Percentiles rank a stretch among this genome's conserved stretches.
phyloP scores from a whole-genome alignment of 768 basidiomycete genomes.

The Hericium erinaceus region DNA sequence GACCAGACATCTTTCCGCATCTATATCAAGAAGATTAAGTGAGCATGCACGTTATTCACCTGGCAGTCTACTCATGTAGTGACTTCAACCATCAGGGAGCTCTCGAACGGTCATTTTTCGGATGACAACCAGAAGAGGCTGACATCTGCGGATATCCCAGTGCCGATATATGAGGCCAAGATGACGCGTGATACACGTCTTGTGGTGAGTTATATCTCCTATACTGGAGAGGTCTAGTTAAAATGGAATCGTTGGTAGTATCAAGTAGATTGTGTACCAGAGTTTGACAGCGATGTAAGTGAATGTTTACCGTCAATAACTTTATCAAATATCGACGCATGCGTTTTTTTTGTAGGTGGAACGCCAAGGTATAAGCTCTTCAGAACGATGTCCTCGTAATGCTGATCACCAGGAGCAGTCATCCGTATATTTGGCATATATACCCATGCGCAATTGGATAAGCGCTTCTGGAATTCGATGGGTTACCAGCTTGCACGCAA shows the following conservation, averaged over 20 bases:
- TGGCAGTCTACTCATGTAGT: not conserved
- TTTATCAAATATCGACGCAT: not conserved
- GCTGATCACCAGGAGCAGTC: not conserved
- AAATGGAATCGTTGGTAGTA: slow-evolving; percentile 1
- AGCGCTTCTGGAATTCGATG: not conserved
- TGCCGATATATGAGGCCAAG: slow-evolving; percentile 8
- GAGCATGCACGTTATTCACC: not conserved
- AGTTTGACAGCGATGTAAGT: not conserved
- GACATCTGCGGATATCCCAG: slow-evolving; percentile 3
- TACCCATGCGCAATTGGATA: not conserved
- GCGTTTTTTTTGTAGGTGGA: not conserved
- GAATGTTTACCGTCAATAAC: no score
- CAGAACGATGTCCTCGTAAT: no score
- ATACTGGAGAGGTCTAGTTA: not conserved
- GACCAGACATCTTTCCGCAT: not conserved
- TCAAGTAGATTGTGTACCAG: slow-evolving; percentile 6
- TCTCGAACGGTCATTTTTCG: slow-evolving; percentile 9
- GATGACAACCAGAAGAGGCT: slow-evolving; percentile 6
- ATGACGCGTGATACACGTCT: slow-evolving; percentile 8
- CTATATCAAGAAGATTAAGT: slow-evolving; percentile 4
- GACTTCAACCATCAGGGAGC: slow-evolving; percentile 1
- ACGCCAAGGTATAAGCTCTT: not conserved
- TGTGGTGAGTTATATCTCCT: not conserved
- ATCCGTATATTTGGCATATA: not conserved
- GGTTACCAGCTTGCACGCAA: not conserved